phyloP scores from a whole-genome alignment of 2,329 filamentous ascomycete genomes.

The Cladosporium sp. region DNA sequence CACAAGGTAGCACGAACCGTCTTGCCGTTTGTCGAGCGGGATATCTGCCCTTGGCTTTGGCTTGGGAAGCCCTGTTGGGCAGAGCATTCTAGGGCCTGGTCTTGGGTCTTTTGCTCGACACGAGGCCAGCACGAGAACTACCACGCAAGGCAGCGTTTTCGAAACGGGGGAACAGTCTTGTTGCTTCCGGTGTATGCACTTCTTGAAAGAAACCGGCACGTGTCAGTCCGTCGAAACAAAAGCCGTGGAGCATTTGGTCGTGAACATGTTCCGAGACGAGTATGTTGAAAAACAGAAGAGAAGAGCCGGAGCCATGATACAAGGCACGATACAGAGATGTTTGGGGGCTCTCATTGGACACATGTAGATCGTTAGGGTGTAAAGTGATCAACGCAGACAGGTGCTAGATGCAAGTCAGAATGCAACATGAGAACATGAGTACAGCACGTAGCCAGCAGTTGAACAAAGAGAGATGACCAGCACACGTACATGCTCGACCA shows the following conservation, averaged over 20 bases:
- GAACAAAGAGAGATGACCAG: no score
- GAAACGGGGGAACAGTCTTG: not conserved
- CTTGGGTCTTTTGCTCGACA: not conserved
- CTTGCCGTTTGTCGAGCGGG: not conserved
- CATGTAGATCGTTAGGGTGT: conserved; percentile 1
- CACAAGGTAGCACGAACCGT: conserved; percentile 1
- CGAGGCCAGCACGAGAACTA: not conserved
- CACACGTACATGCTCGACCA: not conserved
- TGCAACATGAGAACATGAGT: no score
- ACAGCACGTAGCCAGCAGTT: no score
- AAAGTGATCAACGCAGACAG: not conserved
- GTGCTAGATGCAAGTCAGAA: not conserved
- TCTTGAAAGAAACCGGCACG: not conserved
- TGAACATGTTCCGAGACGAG: not conserved
- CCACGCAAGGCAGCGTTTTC: not conserved
- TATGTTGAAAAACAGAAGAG: not conserved
- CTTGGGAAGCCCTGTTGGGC: not conserved
- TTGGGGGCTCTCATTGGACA: not conserved
- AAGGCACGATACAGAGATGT: not conserved
- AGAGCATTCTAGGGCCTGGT: not conserved
- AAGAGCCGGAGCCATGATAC: not conserved
- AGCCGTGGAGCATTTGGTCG: not conserved
- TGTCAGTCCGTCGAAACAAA: not conserved
- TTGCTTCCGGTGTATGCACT: not conserved
- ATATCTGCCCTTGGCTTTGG: not conserved